Percentiles rank a stretch among this genome's conserved stretches.
phyloP scores from a whole-genome alignment of 768 basidiomycete genomes.

The Amanita inopinata region DNA sequence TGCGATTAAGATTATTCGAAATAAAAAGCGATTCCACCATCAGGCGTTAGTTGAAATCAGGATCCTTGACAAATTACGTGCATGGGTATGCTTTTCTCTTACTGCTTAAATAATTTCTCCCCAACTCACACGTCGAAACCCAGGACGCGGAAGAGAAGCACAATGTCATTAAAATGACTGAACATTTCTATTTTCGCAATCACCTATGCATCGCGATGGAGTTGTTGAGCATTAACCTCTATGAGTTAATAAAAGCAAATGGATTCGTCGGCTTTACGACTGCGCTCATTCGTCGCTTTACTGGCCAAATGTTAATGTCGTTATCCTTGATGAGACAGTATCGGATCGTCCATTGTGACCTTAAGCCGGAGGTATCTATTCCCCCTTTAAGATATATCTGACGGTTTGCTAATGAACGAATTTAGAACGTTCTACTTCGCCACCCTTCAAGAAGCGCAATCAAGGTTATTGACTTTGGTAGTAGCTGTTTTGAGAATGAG shows the following conservation, averaged over 20 bases:
- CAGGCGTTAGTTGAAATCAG: constrained; percentile 99
- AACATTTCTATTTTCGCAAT: constrained; percentile 95
- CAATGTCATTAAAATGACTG: constrained; percentile 95
- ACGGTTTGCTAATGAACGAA: constrained; percentile 8
- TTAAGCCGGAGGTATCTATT: constrained; percentile 85
- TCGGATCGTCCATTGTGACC: constrained; percentile 95
- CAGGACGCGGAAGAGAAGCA: constrained; percentile 97
- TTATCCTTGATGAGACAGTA: constrained; percentile 93
- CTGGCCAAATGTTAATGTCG: constrained; percentile 89
- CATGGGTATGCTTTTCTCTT: constrained; percentile 69
- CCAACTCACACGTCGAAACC: constrained; percentile 7
- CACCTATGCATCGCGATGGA: constrained; percentile 99
- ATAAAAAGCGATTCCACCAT: constrained; percentile 98
- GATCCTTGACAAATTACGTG: constrained; percentile 89
- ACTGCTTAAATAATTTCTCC: neutral
- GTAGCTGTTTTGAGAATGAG: constrained; percentile 96
- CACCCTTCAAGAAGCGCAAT: constrained; percentile 95
- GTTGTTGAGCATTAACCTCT: constrained; percentile 94
- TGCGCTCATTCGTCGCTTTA: constrained; percentile 88
- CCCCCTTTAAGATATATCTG: neutral
- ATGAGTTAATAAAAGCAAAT: constrained; percentile 98
- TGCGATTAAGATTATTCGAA: constrained; percentile 97
- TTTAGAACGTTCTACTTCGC: constrained; percentile 84
- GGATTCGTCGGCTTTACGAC: constrained; percentile 98
- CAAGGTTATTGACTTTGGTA: constrained; percentile 98